Evolutionary conservation across 1,139 yeast genomes (phyloP).

Genomic region (Debaryomyces fabryi): DNA sequence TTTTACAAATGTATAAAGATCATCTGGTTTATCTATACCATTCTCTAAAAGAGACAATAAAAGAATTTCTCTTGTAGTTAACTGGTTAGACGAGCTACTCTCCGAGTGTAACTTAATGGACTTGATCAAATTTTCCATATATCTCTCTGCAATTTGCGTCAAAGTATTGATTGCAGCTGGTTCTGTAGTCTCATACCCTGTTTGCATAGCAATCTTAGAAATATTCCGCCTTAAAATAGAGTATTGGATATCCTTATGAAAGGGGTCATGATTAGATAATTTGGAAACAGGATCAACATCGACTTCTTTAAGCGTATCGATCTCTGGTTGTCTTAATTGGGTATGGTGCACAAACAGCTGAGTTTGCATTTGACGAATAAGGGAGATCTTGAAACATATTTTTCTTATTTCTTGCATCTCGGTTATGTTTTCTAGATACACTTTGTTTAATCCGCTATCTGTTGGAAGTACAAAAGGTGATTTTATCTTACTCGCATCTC

Average conservation of each 20-base stretch:
- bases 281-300: slow-evolving; percentile 83
- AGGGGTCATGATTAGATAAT: slow-evolving; percentile 64
- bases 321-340: slow-evolving; percentile 70
- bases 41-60: slow-evolving; percentile 73
- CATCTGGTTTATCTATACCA: slow-evolving; percentile 82
- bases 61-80: slow-evolving; percentile 51
- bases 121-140: slow-evolving; percentile 71
- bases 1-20: slow-evolving; percentile 70
- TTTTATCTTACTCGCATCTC: slow-evolving; percentile 29
- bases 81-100: slow-evolving; percentile 53
- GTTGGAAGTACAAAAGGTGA: slow-evolving; percentile 38
- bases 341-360: slow-evolving; percentile 75
- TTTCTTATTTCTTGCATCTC: slow-evolving; percentile 88
- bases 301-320: slow-evolving; percentile 60
- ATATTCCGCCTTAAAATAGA: slow-evolving; percentile 69
- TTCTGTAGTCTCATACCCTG: slow-evolving; percentile 88
- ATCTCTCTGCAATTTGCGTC: slow-evolving; percentile 82
- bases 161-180: slow-evolving; percentile 76
- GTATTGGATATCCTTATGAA: slow-evolving; percentile 60
- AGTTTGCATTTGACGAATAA: slow-evolving; percentile 90
- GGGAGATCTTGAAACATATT: slow-evolving; percentile 83
- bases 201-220: slow-evolving; percentile 84
- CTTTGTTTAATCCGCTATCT: slow-evolving; percentile 61
- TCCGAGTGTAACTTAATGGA: slow-evolving; percentile 74
- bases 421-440: slow-evolving; percentile 65